Base-by-base conservation (phyloP, 2,329 filamentous ascomycete genomes). In the Aspergillus sp. region DNA sequence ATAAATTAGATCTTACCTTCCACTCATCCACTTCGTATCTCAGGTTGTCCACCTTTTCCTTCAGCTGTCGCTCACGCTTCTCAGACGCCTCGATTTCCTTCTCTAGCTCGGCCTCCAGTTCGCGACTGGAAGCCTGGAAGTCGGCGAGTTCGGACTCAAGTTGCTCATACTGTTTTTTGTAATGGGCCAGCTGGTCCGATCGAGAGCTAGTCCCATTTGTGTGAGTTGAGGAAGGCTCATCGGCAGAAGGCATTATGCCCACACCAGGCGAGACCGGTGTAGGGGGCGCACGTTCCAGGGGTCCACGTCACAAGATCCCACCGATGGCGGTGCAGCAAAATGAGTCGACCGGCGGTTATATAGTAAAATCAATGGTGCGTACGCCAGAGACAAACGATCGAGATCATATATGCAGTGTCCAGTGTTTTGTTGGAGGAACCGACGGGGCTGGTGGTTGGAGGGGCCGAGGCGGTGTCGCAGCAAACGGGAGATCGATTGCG, bases 31-130 rank as follows among this genome's bases (percentile, higher is more conserved):
- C 93, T 75, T 98, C 93, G 70, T 91, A 99, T 50, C 84, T 86
- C 62, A 96, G 76, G 39, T 82, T 84, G 75, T 98, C 93, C 1
- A 91, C 89, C 79, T 93, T 96, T 74, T 96, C 89, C 73, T 93
- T 88, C 66, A 97, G 77, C 63, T 87, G 82, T 62, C 92, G 85
- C 78, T 98, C 93, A 68, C 92, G 86, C 80, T 96, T 96, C 81
- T 99, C 95, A 45, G 93, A 93, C 45, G 91, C 89, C 68, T 98
- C 93, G 57, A 99, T 88, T 73, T 99, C 95, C 80, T 93, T 96
- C 77, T 99, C 95, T 53, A 99, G 82, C 76, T 98, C 95, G 48
- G 89, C 86, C 76, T 99, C 95, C 30, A 99, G 83, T 75, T 98
- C 95, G 73, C 91, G 90, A 75, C 93, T 97, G 54, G 92, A 96